These are phyloP conservation scores for Hygrophoropsis aurantiaca DNA, from an alignment of 768 basidiomycete species.

Conservation along the genomic window DNA sequence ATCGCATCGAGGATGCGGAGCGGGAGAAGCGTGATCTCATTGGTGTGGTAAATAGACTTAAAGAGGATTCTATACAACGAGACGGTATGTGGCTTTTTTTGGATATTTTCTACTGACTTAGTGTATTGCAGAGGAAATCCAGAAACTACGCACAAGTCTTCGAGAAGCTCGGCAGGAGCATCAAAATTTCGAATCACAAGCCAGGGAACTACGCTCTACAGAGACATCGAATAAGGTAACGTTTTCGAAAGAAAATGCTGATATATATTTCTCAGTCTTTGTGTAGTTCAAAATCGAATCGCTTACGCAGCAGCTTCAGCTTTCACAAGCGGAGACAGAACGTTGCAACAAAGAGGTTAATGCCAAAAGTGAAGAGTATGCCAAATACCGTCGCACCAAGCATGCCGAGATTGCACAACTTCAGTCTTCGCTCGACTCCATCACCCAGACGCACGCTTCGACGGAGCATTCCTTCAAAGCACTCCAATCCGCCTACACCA, in stretches of 20 bases:
- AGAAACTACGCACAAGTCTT: slow-evolving; percentile 62
- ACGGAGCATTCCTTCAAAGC: slow-evolving; percentile 69
- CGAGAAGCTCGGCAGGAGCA: slow-evolving; percentile 78
- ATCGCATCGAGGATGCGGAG: slow-evolving; percentile 71
- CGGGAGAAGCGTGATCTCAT: slow-evolving; percentile 90
- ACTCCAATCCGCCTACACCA: slow-evolving; percentile 67
- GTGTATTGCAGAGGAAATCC: slow-evolving; percentile 60
- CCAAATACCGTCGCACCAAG: slow-evolving; percentile 79
- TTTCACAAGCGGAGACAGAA: slow-evolving; percentile 74
- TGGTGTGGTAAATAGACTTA: slow-evolving; percentile 77
- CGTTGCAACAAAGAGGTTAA: slow-evolving; percentile 68
- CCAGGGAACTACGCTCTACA: slow-evolving; percentile 69
- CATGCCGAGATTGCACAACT: slow-evolving; percentile 75
- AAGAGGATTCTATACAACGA: slow-evolving; percentile 70
- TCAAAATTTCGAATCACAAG: slow-evolving; percentile 62
- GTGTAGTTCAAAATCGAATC: slow-evolving; percentile 84
- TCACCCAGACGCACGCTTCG: slow-evolving; percentile 65
- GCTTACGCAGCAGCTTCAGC: slow-evolving; percentile 75
- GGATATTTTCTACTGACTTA: slow-evolving; percentile 1
- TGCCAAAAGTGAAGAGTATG: slow-evolving; percentile 77
- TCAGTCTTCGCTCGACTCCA: slow-evolving; percentile 74
- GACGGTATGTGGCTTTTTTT: slow-evolving; percentile 54
- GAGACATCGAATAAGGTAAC: slow-evolving; percentile 78
- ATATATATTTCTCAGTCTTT: slow-evolving; percentile 1
- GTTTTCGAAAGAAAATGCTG: too few species aligned